Conservation (phyloP, 2,329 filamentous ascomycete genomes). For the Pseudogymnoascus sp. region DNA sequence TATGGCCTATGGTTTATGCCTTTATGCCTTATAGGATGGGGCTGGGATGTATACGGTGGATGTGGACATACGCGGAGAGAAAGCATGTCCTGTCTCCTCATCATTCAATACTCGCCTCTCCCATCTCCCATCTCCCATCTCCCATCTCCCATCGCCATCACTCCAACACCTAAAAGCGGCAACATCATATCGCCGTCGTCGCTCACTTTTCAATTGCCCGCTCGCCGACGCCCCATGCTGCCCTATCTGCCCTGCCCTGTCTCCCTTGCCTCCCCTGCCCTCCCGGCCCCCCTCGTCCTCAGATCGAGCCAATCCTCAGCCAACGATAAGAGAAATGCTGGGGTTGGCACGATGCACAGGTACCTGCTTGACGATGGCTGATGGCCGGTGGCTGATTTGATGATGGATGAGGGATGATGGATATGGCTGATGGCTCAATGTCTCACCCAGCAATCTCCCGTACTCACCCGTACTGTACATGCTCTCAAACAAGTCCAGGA, state of each 20-base stretch:
- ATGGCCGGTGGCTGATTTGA: not conserved
- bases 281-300: not conserved
- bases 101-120: too few relatives aligned
- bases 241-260: not conserved
- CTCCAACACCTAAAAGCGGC: not conserved
- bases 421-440: not conserved
- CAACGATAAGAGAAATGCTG: not conserved
- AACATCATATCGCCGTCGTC: not conserved
- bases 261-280: not conserved
- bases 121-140: too few relatives aligned
- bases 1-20: too few relatives aligned
- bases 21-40: too few relatives aligned
- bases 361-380: conserved; percentile 8
- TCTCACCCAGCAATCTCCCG: conserved; percentile 3
- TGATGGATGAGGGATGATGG: not conserved
- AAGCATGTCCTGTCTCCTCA: too few relatives aligned
- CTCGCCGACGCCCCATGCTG: not conserved
- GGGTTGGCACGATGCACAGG: not conserved
- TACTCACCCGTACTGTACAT: not conserved
- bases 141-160: too few relatives aligned
- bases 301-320: not conserved
- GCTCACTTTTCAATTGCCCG: not conserved
- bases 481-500: not conserved
- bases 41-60: too few relatives aligned
- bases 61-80: too few relatives aligned